These are phyloP conservation scores for Acanthamoeba lenticulata DNA, from an alignment of 208 protist species.

Conservation along the genomic window DNA sequence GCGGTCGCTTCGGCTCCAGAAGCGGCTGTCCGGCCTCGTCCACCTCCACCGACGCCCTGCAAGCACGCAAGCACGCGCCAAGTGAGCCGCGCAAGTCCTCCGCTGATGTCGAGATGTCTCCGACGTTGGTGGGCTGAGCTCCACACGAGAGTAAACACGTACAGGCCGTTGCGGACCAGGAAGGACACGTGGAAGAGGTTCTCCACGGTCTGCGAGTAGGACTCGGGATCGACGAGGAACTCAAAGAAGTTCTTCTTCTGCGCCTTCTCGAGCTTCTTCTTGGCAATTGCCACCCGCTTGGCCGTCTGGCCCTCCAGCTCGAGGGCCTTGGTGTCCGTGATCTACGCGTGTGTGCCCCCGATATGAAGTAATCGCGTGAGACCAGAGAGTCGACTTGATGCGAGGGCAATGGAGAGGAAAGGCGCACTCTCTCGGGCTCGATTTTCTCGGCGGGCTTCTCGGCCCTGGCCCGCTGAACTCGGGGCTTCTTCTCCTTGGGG, in stretches of 20 bases:
- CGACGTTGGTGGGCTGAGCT: background rate
- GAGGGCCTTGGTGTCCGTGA: slow-evolving; percentile 37
- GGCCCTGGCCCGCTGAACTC: background rate
- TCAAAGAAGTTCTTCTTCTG: slow-evolving; percentile 39
- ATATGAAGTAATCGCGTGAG: no score
- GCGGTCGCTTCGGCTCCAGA: slow-evolving; percentile 6
- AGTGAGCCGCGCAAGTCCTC: background rate
- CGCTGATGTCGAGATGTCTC: background rate
- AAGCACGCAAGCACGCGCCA: background rate
- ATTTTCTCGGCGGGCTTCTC: slow-evolving; percentile 50
- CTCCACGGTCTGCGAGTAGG: slow-evolving; percentile 50
- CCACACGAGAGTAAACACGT: background rate
- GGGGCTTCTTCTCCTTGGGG: slow-evolving; percentile 63
- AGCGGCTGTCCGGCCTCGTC: background rate
- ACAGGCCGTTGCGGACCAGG: slow-evolving; percentile 40
- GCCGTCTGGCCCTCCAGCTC: slow-evolving; percentile 43
- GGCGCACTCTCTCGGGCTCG: background rate
- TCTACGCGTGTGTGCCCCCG: no score
- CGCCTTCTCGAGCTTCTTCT: slow-evolving; percentile 12
- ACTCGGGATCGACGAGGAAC: slow-evolving; percentile 38
- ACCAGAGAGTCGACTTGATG: no score
- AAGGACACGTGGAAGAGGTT: slow-evolving; percentile 62
- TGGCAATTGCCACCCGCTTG: background rate
- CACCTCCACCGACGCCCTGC: background rate
- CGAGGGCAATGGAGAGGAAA: background rate